These are phyloP conservation scores for Chlamydomonas incerta DNA, from an alignment of 139 green algal species.

Conservation along the genomic window DNA sequence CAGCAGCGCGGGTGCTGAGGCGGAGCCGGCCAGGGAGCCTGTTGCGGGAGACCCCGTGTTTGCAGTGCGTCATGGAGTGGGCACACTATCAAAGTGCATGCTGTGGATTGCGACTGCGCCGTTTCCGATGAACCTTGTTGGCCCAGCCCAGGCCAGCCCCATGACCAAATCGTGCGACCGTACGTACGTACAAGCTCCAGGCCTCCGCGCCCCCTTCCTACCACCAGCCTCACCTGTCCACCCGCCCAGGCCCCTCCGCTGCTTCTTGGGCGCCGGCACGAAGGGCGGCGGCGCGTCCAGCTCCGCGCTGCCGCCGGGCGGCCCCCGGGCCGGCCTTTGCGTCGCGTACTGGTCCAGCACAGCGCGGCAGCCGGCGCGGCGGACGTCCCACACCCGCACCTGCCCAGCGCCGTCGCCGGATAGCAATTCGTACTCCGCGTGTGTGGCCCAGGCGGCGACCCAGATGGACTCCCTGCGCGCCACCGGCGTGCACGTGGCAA, in stretches of 20 bases:
- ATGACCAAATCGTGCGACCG: too few species aligned
- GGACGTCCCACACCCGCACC: constrained; percentile 85
- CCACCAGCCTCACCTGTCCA: not conserved
- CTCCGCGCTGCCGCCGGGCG: too few species aligned
- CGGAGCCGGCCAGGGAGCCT: not conserved
- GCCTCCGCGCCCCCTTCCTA: too few species aligned
- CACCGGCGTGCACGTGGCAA: not conserved
- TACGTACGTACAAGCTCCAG: too few species aligned
- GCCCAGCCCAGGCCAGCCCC: too few species aligned
- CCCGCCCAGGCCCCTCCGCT: not conserved
- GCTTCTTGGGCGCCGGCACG: not conserved
- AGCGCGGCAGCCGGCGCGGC: constrained; percentile 65
- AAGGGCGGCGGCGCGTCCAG: not conserved
- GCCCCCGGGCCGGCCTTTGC: not conserved
- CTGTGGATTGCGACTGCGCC: too few species aligned
- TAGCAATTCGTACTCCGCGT: constrained; percentile 78
- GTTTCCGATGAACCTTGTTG: too few species aligned
- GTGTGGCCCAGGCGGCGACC: constrained; percentile 75
- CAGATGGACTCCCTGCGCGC: constrained; percentile 67
- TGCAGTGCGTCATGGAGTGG: too few species aligned
- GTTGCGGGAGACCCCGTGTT: not conserved
- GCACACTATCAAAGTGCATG: too few species aligned
- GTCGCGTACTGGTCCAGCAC: constrained; percentile 76
- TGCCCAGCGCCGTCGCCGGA: constrained; percentile 72
- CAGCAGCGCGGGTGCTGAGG: constrained; percentile 11